Evolutionary conservation across 2,329 filamentous ascomycete species (phyloP).

Genomic region (Colletotrichum plurivorum): DNA sequence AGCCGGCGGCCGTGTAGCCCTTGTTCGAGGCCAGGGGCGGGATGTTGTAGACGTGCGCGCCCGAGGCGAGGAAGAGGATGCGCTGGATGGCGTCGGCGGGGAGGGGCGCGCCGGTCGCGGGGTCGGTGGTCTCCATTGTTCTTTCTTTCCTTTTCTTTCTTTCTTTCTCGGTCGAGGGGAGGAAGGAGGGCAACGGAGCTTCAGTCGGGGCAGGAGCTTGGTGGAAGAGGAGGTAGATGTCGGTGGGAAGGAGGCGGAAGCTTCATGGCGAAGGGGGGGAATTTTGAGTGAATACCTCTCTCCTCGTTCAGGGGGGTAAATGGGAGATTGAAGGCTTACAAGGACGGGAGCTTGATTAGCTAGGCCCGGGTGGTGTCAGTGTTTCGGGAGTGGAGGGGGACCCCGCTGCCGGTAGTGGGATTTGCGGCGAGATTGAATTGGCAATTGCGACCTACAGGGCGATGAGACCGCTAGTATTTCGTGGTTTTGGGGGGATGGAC

Average conservation of each 20-base stretch:
- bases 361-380: slow-evolving; percentile 29
- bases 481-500: slow-evolving; percentile 22
- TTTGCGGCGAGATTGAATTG: slow-evolving; percentile 6
- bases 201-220: neutral
- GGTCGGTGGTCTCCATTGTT: slow-evolving; percentile 77
- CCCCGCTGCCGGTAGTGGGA: slow-evolving; percentile 38
- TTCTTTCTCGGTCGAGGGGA: neutral
- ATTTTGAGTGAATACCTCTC: slow-evolving; percentile 26
- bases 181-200: neutral
- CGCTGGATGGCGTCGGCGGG: slow-evolving; percentile 86
- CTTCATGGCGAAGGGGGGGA: slow-evolving; percentile 23
- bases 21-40: slow-evolving; percentile 83
- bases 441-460: slow-evolving; percentile 15
- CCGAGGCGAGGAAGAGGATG: slow-evolving; percentile 81
- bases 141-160: neutral
- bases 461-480: slow-evolving; percentile 21
- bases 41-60: slow-evolving; percentile 89
- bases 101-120: slow-evolving; percentile 77
- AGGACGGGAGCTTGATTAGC: slow-evolving; percentile 38
- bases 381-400: slow-evolving; percentile 40
- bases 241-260: slow-evolving; percentile 10
- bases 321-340: slow-evolving; percentile 39
- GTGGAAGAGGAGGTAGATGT: slow-evolving; percentile 3
- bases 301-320: slow-evolving; percentile 16
- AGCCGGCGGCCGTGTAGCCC: slow-evolving; percentile 83